Conservation (phyloP, 202 grass and related monocot species). For the Schoenoplectus triqueter region DNA sequence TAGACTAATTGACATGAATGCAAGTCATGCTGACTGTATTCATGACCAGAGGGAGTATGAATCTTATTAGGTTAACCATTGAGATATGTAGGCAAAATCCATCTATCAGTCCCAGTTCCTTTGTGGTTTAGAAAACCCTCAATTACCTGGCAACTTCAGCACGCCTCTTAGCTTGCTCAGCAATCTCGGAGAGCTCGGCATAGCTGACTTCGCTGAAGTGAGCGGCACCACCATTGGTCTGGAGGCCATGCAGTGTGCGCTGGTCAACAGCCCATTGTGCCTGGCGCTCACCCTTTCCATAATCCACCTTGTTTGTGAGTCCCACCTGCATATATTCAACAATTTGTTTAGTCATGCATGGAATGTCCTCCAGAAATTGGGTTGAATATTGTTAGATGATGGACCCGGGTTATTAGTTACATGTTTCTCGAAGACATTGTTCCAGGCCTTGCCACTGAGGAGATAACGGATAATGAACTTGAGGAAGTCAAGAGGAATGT, state of each 20-base stretch:
- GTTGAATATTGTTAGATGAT: not conserved
- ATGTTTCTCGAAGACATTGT: constrained; percentile 73
- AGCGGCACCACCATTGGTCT: constrained; percentile 41
- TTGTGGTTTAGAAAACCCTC: not conserved
- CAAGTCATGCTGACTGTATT: not conserved
- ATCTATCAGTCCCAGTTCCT: not conserved
- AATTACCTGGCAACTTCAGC: constrained; percentile 70
- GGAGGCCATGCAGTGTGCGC: constrained; percentile 74
- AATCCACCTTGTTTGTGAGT: constrained; percentile 54
- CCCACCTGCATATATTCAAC: not conserved
- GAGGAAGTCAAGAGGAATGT: constrained; percentile 85
- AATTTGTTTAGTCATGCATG: not conserved
- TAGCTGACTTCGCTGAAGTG: constrained; percentile 57
- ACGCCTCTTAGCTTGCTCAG: constrained; percentile 78
- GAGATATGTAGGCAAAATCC: not conserved
- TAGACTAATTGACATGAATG: no score
- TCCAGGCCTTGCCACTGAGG: constrained; percentile 88
- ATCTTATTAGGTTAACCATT: not conserved
- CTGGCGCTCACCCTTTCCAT: constrained; percentile 80
- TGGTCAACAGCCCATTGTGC: constrained; percentile 88
- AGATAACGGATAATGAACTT: constrained; percentile 87
- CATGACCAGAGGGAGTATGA: not conserved
- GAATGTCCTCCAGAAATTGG: not conserved
- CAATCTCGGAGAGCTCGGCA: constrained; percentile 81
- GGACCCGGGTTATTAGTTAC: not conserved